phyloP scores from a whole-genome alignment of 352 stramenopile genomes.

The Globisporangium splendens region DNA sequence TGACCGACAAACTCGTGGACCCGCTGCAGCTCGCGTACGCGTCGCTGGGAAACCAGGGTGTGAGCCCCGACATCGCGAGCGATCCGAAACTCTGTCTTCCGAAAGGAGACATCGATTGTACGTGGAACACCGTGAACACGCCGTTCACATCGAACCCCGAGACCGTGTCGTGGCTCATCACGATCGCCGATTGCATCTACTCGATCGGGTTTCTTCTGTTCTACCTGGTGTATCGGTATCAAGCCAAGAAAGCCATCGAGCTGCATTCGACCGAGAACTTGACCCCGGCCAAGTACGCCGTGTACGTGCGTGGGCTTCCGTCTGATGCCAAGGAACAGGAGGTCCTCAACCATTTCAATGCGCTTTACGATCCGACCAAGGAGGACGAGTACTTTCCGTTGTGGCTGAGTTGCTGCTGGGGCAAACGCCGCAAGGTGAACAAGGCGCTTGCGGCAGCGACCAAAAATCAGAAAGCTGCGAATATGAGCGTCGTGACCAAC shows the following conservation, averaged over 20 bases:
- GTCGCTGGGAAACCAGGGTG: slow-evolving; percentile 76
- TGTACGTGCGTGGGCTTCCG: slow-evolving; percentile 74
- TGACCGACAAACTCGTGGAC: slow-evolving; percentile 65
- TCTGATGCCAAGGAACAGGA: slow-evolving; percentile 56
- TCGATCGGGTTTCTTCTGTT: slow-evolving; percentile 71
- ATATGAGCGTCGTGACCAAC: slow-evolving; percentile 52
- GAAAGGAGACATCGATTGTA: slow-evolving; percentile 66
- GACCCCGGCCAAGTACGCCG: slow-evolving; percentile 75
- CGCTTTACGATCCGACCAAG: slow-evolving; percentile 63
- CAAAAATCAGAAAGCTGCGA: slow-evolving; percentile 25
- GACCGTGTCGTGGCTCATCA: slow-evolving; percentile 75
- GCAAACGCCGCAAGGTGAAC: slow-evolving; percentile 42
- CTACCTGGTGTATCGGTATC: slow-evolving; percentile 46
- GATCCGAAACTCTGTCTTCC: slow-evolving; percentile 45
- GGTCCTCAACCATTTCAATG: slow-evolving; percentile 76
- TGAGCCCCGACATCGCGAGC: slow-evolving; percentile 49
- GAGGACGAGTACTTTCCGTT: slow-evolving; percentile 60
- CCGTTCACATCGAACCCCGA: slow-evolving; percentile 56
- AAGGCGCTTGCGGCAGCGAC: slow-evolving; percentile 23
- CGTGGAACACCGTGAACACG: slow-evolving; percentile 56
- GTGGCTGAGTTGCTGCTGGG: slow-evolving; percentile 67
- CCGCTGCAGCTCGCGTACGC: slow-evolving; percentile 66
- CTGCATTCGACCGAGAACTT: slow-evolving; percentile 71
- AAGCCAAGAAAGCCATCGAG: slow-evolving; percentile 48
- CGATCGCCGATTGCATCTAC: slow-evolving; percentile 51